A percentile compares a stretch with the other conserved stretches of the same genome.
Evolutionary conservation across 2,329 filamentous ascomycete species (phyloP).

Genomic region (Colletotrichum simmondsii): DNA sequence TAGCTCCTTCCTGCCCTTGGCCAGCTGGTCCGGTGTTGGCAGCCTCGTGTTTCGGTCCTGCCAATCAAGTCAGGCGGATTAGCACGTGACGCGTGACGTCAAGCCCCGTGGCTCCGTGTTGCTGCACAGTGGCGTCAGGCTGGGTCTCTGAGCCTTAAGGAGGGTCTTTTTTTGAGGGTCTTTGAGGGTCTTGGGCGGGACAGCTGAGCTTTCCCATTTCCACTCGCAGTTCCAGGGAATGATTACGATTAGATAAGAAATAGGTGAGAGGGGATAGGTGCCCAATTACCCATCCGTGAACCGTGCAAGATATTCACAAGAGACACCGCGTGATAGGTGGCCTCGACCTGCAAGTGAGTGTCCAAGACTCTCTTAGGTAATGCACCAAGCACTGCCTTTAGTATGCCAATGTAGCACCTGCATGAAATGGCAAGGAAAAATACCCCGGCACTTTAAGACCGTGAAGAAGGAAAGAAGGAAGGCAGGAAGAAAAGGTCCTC

Average conservation of each 20-base stretch:
- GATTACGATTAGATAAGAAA: constrained; percentile 21
- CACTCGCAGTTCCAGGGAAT: not conserved
- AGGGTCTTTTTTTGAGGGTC: not conserved
- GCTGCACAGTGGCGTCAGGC: constrained; percentile 6
- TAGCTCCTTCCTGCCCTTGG: not conserved
- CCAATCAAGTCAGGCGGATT: constrained; percentile 19
- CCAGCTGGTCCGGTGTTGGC: too few relatives aligned
- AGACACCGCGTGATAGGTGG: not conserved
- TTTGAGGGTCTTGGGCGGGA: not conserved
- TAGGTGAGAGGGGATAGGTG: not conserved
- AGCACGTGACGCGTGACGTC: constrained; percentile 31
- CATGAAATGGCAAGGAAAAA: not conserved
- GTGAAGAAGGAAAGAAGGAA: not conserved
- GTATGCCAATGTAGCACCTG: not conserved
- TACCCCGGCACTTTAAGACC: constrained; percentile 1
- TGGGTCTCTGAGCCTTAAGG: not conserved
- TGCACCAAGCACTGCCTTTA: too few relatives aligned
- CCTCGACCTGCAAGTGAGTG: not conserved
- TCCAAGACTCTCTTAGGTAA: not conserved
- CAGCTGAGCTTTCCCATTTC: not conserved
- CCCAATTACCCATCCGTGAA: not conserved
- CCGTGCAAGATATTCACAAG: not conserved
- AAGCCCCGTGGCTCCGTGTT: constrained; percentile 17
- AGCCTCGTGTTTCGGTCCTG: not conserved
- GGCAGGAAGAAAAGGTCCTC: too few relatives aligned